Percentiles rank a stretch among this genome's conserved stretches.
Evolutionary conservation across 441 rosid genomes (phyloP).

Genomic region (Kokia cookei): DNA sequence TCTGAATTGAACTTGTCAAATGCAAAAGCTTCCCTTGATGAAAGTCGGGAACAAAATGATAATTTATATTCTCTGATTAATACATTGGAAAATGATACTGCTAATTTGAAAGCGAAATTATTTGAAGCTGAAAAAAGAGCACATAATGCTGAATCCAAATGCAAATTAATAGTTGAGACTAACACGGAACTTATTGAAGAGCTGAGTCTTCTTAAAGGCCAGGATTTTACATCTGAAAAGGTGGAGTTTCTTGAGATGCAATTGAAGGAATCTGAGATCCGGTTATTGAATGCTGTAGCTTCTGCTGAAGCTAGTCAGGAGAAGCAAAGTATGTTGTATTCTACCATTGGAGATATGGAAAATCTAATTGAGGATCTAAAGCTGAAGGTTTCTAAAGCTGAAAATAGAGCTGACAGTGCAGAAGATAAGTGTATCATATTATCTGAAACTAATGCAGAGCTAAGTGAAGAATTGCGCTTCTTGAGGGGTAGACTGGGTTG

Average conservation of each 20-base stretch:
- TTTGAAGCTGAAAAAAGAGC: constrained; percentile 44
- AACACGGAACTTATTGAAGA: constrained; percentile 45
- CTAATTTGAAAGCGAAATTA: constrained; percentile 37
- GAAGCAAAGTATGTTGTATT: constrained; percentile 59
- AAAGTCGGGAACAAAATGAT: constrained; percentile 19
- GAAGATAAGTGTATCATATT: constrained; percentile 71
- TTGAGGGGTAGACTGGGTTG: constrained; percentile 60
- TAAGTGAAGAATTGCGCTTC: constrained; percentile 58
- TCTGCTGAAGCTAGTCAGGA: constrained; percentile 85
- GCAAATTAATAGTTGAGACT: constrained; percentile 34
- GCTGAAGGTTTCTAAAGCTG: constrained; percentile 61
- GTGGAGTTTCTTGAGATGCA: constrained; percentile 57
- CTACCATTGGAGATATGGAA: constrained; percentile 86
- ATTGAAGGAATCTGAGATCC: constrained; percentile 58
- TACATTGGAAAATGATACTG: constrained; percentile 25
- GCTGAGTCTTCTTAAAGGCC: constrained; percentile 37
- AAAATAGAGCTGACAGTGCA: constrained; percentile 62
- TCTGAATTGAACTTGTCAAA: constrained; percentile 30
- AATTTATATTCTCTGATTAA: constrained; percentile 10
- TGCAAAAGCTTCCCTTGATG: constrained; percentile 20
- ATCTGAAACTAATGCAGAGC: constrained; percentile 74
- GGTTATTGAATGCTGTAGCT: constrained; percentile 68
- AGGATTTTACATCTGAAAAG: constrained; percentile 41
- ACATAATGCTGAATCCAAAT: constrained; percentile 44
- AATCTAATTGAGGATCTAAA: constrained; percentile 70